Evolutionary conservation across 2,329 filamentous ascomycete genomes (phyloP).

Genomic region (Saccharata proteae): DNA sequence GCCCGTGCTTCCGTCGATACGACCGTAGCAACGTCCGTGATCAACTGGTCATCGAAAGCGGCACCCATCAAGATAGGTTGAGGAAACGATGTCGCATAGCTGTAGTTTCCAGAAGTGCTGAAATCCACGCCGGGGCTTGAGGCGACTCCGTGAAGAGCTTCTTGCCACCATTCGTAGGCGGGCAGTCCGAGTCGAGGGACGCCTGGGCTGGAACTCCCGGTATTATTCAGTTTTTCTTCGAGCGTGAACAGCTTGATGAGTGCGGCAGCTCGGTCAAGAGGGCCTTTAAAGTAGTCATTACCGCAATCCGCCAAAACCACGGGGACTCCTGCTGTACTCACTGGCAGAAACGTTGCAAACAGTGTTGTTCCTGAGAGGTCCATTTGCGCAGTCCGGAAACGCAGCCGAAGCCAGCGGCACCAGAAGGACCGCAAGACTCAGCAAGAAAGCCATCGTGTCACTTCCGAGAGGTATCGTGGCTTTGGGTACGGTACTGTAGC

Average conservation of each 20-base stretch:
- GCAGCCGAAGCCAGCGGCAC: slow-evolving; percentile 3
- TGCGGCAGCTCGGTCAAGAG: slow-evolving; percentile 31
- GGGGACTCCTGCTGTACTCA: slow-evolving; percentile 10
- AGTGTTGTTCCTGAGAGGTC: slow-evolving; percentile 36
- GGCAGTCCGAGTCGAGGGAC: slow-evolving; percentile 45
- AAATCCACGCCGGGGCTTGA: slow-evolving; percentile 43
- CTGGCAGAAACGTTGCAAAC: slow-evolving; percentile 38
- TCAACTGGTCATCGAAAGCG: slow-evolving; percentile 51
- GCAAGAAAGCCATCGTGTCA: no score
- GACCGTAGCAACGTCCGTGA: slow-evolving; percentile 43
- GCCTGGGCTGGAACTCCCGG: slow-evolving; percentile 36
- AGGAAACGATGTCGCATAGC: slow-evolving; percentile 53
- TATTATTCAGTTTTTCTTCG: slow-evolving; percentile 39
- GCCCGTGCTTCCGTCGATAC: slow-evolving; percentile 51
- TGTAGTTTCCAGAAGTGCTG: slow-evolving; percentile 38
- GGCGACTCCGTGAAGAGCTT: slow-evolving; percentile 49
- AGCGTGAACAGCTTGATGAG: slow-evolving; percentile 40
- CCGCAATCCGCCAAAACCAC: neutral
- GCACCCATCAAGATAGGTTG: slow-evolving; percentile 51
- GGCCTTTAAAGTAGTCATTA: slow-evolving; percentile 8
- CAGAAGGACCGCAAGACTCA: no score
- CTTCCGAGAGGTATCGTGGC: no score
- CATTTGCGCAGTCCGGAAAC: slow-evolving; percentile 41
- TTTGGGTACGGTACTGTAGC: no score
- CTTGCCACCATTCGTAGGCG: slow-evolving; percentile 49